Evolutionary conservation across 78 protist genomes (phyloP), one percentile per base, ranked within the genome.

Genomic region (Dictyostelium purpureum): DNA sequence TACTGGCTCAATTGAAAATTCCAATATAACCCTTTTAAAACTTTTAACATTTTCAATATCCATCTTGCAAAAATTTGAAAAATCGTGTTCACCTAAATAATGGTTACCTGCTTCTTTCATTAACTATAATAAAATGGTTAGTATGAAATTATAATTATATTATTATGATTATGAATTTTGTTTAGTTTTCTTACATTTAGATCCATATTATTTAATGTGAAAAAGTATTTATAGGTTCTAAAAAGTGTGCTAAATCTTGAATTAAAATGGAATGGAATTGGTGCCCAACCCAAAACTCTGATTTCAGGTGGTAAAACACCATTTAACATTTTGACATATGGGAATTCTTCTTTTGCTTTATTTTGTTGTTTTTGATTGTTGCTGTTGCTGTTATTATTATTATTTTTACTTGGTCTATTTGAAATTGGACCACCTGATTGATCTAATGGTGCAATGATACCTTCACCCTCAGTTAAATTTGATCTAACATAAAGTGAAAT

Each of bases 401-500:
- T 71, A 18, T 38, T 71, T 9, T 63, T 69, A 26, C 52, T 65
- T 11, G 52, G 26, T 11, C 69, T 24, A 26, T 24, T 59, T 59
- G 42, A 59, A 16, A 67, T 57, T 45, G 69, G 74, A 5, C 69
- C 69, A 59, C 69, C 69, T n/a, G 74, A 77, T 38, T 37, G 47
- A 19, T 65, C 33, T 0, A 24, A 12, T 52, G 90, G 90, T 21
- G 77, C 26, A 24, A 71, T 61, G 1, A 73, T 38, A 26, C 81
- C 94, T 16, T 43, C 88, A 24, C 87, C 94, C 43, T 78, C 79
- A 19, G 33, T 24, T 54, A 78, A 49, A 65, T 76, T 78, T 11
- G 94, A 89, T 78, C 94, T 33, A 33, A 89, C 94, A 78, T 89
- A 80, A 18, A 89, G 63, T 69, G 94, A 76, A 37, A 89, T 65